These are phyloP conservation scores for Ascochyta rabiei DNA, from an alignment of 2,329 filamentous ascomycete species.

Conservation along the genomic window DNA sequence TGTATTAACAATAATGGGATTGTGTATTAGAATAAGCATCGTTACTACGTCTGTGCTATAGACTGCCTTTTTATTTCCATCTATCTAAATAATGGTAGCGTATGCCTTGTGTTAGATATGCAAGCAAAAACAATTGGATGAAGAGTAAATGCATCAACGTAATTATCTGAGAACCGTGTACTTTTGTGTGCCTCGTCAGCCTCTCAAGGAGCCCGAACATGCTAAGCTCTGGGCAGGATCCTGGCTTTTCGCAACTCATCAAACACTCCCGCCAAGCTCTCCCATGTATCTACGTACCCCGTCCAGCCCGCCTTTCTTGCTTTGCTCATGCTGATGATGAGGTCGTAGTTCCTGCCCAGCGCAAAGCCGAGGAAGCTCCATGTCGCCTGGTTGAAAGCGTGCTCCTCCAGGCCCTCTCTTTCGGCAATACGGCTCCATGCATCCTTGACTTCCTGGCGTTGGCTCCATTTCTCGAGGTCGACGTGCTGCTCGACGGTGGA, in stretches of 20 bases:
- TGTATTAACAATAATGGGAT: no score
- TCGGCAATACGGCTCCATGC: conserved; percentile 48
- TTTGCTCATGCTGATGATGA: conserved; percentile 55
- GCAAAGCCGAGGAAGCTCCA: conserved; percentile 54
- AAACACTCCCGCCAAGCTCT: conserved; percentile 47
- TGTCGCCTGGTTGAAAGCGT: conserved; percentile 52
- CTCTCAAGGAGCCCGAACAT: not conserved
- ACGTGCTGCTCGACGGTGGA: conserved; percentile 48
- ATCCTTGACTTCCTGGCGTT: conserved; percentile 47
- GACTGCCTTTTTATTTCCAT: no score
- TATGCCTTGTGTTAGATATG: no score
- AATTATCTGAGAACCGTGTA: no score
- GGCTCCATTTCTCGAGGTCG: conserved; percentile 51
- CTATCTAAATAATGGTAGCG: no score
- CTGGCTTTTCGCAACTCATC: conserved; percentile 41
- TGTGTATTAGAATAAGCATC: no score
- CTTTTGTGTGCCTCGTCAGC: not conserved
- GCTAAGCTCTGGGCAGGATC: conserved; percentile 15
- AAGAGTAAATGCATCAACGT: no score
- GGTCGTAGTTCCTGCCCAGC: conserved; percentile 51
- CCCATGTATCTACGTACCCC: conserved; percentile 47
- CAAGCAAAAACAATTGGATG: no score
- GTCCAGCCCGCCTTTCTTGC: conserved; percentile 54
- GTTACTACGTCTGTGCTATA: no score
- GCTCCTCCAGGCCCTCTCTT: conserved; percentile 45